These are phyloP conservation scores for Arbutus unedo DNA, from an alignment of 148 eudicot species.

Conservation along the genomic window DNA sequence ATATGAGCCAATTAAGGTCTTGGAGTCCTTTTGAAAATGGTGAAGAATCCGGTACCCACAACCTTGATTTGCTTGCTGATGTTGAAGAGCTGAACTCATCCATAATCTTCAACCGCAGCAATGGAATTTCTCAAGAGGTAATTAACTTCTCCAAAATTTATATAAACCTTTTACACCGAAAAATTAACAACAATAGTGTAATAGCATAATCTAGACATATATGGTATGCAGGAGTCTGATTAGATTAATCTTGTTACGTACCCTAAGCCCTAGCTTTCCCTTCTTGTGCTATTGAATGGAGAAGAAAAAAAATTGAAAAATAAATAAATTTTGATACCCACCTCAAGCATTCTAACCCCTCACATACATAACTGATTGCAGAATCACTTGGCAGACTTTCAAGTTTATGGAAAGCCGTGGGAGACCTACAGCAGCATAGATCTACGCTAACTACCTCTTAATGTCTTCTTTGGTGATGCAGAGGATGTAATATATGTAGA, in stretches of 20 bases:
- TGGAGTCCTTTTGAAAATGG: slow-evolving; percentile 17
- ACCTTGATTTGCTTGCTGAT: slow-evolving; percentile 2
- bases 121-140: slow-evolving; percentile 26
- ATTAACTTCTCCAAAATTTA: too few species aligned
- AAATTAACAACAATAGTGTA: neutral
- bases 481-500: neutral
- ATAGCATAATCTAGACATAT: neutral
- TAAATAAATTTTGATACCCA: neutral
- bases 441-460: neutral
- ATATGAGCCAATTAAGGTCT: slow-evolving; percentile 8
- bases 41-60: slow-evolving; percentile 8
- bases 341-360: neutral
- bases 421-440: slow-evolving; percentile 16
- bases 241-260: too few species aligned
- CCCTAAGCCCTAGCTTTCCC: neutral
- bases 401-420: slow-evolving; percentile 23
- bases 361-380: slow-evolving; percentile 13
- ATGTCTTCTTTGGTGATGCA: neutral
- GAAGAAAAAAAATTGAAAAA: neutral
- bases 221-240: neutral
- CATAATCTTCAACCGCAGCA: slow-evolving; percentile 22
- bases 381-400: slow-evolving; percentile 19
- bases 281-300: neutral
- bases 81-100: slow-evolving; percentile 21
- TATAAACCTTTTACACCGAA: neutral